A percentile compares a stretch with the other conserved stretches of the same genome.
phyloP scores from a whole-genome alignment of 805 yeast species.

The Starmerella bombicola region DNA sequence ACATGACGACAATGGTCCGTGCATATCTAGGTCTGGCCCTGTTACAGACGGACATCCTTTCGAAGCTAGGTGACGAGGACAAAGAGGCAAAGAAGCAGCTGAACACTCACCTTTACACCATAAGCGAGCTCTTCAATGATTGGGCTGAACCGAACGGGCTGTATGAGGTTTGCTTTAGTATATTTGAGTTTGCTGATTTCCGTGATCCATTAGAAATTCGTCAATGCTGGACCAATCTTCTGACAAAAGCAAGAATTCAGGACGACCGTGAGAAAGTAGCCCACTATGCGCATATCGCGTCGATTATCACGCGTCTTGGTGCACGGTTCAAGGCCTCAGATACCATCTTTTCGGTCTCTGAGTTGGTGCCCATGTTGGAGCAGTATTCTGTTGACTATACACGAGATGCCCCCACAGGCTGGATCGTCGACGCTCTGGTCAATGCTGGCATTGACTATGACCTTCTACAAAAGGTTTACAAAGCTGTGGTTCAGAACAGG shows the following conservation, averaged over 20 bases:
- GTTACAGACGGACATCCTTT: conserved; percentile 56
- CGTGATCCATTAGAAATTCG: conserved; percentile 72
- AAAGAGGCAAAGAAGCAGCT: conserved; percentile 41
- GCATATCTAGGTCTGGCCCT: conserved; percentile 79
- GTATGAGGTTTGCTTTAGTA: conserved; percentile 62
- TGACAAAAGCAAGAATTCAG: conserved; percentile 37
- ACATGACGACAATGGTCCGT: conserved; percentile 53
- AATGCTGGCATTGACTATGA: conserved; percentile 28
- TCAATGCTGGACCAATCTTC: conserved; percentile 64
- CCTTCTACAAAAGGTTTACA: conserved; percentile 23
- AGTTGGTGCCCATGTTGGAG: conserved; percentile 52
- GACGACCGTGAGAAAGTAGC: conserved; percentile 24
- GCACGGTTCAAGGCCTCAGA: conserved; percentile 50
- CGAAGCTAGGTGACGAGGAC: conserved; percentile 33
- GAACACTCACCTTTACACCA: conserved; percentile 51
- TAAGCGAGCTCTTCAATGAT: conserved; percentile 71
- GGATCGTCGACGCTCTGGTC: conserved; percentile 31
- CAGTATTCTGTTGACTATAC: conserved; percentile 39
- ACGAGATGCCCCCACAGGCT: conserved; percentile 31
- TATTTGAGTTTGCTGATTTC: conserved; percentile 75
- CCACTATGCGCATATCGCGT: conserved; percentile 31
- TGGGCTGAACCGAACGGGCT: conserved; percentile 82
- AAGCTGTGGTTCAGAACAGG: conserved; percentile 19
- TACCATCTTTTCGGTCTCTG: conserved; percentile 65
- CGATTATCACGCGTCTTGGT: conserved; percentile 40